Evolutionary conservation across 2,329 filamentous ascomycete species (phyloP).

Genomic region (Emergomyces africanus): DNA sequence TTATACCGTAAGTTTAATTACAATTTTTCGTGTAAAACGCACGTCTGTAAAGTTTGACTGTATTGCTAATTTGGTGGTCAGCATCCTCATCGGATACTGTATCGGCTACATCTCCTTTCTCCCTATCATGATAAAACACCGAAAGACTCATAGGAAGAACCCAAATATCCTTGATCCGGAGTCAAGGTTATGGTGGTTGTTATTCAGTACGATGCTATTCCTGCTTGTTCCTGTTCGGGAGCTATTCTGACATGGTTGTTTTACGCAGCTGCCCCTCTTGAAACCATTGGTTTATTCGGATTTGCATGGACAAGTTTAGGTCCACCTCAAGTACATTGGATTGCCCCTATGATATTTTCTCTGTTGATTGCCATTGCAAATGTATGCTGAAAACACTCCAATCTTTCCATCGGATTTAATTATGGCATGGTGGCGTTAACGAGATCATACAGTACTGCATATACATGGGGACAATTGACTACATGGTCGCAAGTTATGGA

Average conservation of each 20-base stretch:
- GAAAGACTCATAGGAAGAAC: constrained; percentile 27
- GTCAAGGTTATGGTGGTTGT: constrained; percentile 44
- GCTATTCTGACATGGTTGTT: constrained; percentile 2
- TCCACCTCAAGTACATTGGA: constrained; percentile 44
- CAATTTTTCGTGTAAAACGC: not conserved
- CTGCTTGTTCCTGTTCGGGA: not conserved
- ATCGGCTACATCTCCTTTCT: constrained; percentile 45
- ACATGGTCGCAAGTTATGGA: constrained; percentile 54
- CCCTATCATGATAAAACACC: constrained; percentile 36
- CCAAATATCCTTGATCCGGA: constrained; percentile 47
- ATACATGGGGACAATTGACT: constrained; percentile 54
- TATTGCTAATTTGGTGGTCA: constrained; percentile 6
- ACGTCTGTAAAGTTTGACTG: not conserved
- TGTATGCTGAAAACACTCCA: constrained; percentile 22
- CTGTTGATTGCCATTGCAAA: constrained; percentile 50
- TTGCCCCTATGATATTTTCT: constrained; percentile 47
- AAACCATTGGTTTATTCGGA: constrained; percentile 47
- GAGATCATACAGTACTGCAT: constrained; percentile 27
- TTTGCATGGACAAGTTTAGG: constrained; percentile 49
- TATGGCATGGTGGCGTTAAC: not conserved
- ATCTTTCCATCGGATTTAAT: not conserved
- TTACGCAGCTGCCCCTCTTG: constrained; percentile 38
- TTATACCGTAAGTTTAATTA: constrained; percentile 37
- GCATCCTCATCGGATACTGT: constrained; percentile 43
- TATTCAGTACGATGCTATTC: constrained; percentile 32